Percentiles rank a stretch among this genome's conserved stretches.
Evolutionary conservation across 768 basidiomycete genomes (phyloP).

Genomic region (Paxillus rubicundulus): DNA sequence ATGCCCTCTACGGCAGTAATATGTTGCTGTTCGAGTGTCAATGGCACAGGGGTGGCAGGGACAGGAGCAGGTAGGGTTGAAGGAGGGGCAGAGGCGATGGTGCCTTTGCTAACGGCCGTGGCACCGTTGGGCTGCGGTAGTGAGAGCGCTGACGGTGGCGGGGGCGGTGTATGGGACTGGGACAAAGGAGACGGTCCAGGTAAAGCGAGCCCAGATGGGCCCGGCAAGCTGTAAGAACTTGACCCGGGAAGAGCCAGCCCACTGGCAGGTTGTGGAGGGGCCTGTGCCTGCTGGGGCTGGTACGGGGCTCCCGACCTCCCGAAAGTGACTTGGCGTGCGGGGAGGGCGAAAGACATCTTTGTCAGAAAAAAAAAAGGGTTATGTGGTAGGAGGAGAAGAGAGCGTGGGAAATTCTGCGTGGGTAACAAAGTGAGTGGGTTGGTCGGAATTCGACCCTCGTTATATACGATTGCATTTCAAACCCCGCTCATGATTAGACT

Average conservation of each 20-base stretch:
- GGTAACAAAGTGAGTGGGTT: slow-evolving; percentile 19
- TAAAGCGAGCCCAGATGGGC: slow-evolving; percentile 46
- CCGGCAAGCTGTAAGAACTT: slow-evolving; percentile 44
- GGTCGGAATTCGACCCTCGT: slow-evolving; percentile 12
- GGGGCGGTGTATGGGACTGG: slow-evolving; percentile 37
- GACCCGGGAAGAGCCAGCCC: slow-evolving; percentile 57
- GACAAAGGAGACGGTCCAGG: slow-evolving; percentile 57
- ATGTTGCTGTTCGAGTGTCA: slow-evolving; percentile 88
- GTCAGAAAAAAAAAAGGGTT: background rate
- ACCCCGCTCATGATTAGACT: slow-evolving; percentile 30
- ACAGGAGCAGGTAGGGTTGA: slow-evolving; percentile 52
- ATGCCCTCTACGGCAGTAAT: slow-evolving; percentile 97
- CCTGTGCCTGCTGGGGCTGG: slow-evolving; percentile 40
- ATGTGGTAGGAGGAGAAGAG: slow-evolving; percentile 21
- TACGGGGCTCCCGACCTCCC: slow-evolving; percentile 56
- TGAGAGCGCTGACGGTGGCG: slow-evolving; percentile 14
- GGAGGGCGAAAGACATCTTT: slow-evolving; percentile 61
- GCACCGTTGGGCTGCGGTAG: slow-evolving; percentile 29
- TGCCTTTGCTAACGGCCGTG: slow-evolving; percentile 29
- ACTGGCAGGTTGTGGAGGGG: slow-evolving; percentile 38
- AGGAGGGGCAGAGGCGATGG: slow-evolving; percentile 43
- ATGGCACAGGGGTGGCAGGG: slow-evolving; percentile 66
- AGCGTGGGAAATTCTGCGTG: slow-evolving; percentile 29
- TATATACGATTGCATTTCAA: slow-evolving; percentile 30
- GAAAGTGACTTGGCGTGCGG: slow-evolving; percentile 77